These are phyloP conservation scores for Nectriaceae sp. DNA, from an alignment of 2,329 filamentous ascomycete species.

Conservation along the genomic window DNA sequence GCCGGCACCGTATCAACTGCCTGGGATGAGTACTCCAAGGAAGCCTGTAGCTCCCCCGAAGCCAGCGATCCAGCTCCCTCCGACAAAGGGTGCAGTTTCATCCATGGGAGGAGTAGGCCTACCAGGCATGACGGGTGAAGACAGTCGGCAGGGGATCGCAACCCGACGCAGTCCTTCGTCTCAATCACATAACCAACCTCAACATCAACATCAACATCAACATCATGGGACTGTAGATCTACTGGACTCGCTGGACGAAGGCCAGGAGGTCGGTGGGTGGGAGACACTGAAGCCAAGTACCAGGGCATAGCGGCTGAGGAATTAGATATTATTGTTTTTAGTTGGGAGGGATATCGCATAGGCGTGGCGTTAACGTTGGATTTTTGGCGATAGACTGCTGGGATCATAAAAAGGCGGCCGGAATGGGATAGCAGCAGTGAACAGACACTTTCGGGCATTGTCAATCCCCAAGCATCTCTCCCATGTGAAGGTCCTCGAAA, in stretches of 20 bases:
- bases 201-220: constrained; percentile 27
- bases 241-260: constrained; percentile 52
- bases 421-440: no score
- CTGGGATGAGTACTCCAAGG: constrained; percentile 15
- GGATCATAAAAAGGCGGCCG: no score
- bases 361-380: no score
- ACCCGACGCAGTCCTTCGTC: constrained; percentile 22
- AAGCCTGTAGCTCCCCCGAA: constrained; percentile 30
- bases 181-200: constrained; percentile 16
- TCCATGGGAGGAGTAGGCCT: constrained; percentile 18
- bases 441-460: no score
- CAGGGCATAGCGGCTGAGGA: constrained; percentile 17
- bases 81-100: constrained; percentile 15
- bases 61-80: constrained; percentile 20
- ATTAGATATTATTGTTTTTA: no score
- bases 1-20: constrained; percentile 13
- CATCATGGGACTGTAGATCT: constrained; percentile 37
- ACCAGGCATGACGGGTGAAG: constrained; percentile 21
- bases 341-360: no score
- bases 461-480: no score
- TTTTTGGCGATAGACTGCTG: no score
- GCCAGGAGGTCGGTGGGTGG: constrained; percentile 54
- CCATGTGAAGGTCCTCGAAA: no score
- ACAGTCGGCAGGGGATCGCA: constrained; percentile 14
- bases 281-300: constrained; percentile 55